These are phyloP conservation scores for Diplodia corticola DNA, from an alignment of 2,329 filamentous ascomycete species.

Conservation along the genomic window DNA sequence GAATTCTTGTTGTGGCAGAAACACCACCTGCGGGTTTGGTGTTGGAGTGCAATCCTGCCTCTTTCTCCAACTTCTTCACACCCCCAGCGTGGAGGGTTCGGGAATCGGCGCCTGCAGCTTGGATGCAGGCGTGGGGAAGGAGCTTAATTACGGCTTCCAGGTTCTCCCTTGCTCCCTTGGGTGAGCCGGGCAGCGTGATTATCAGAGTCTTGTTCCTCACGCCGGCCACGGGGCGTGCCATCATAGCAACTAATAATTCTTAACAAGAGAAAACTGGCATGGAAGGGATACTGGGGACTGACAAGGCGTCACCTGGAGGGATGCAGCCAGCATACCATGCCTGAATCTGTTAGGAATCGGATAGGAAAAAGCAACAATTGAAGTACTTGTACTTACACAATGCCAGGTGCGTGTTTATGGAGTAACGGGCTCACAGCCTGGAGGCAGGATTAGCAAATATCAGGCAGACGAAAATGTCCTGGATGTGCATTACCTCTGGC, in stretches of 20 bases:
- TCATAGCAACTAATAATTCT: constrained; percentile 80
- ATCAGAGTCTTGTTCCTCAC: constrained; percentile 80
- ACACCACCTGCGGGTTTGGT: constrained; percentile 27
- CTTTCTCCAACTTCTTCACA: constrained; percentile 77
- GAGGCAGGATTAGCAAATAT: constrained; percentile 21
- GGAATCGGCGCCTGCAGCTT: constrained; percentile 82
- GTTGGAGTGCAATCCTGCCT: constrained; percentile 64
- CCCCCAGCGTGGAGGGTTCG: constrained; percentile 77
- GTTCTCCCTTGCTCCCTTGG: constrained; percentile 93
- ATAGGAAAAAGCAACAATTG: neutral
- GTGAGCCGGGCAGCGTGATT: constrained; percentile 87
- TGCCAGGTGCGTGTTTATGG: constrained; percentile 80
- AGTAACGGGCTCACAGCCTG: constrained; percentile 78
- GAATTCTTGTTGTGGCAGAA: no score
- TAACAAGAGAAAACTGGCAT: neutral
- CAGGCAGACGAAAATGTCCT: neutral
- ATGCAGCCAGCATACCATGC: constrained; percentile 91
- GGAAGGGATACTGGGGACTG: constrained; percentile 41
- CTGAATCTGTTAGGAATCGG: constrained; percentile 35
- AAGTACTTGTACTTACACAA: constrained; percentile 63
- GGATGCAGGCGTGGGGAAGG: constrained; percentile 91
- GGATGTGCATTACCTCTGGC: constrained; percentile 68
- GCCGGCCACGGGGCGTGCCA: constrained; percentile 91
- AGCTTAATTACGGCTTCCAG: constrained; percentile 83
- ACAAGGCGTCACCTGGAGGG: constrained; percentile 87